Percentiles rank a stretch among this genome's conserved stretches.
phyloP scores from a whole-genome alignment of 1,284 basidiomycete species.

The Neonothopanus nambi region DNA sequence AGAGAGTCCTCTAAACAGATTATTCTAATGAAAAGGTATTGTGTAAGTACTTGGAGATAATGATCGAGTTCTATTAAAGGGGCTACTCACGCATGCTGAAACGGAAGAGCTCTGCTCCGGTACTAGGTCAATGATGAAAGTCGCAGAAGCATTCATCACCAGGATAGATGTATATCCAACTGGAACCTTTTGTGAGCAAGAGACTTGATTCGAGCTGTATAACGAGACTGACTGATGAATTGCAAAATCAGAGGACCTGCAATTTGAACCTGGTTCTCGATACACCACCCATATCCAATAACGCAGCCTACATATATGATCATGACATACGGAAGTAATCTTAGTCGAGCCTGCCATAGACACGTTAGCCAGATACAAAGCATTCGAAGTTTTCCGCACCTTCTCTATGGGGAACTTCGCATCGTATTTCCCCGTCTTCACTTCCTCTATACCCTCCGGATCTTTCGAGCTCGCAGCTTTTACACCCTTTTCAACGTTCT shows the following conservation, averaged over 20 bases:
- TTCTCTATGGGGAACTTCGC: conserved; percentile 55
- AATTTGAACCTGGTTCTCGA: conserved; percentile 51
- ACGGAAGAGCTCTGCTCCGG: conserved; percentile 61
- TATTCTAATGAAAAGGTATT: conserved; percentile 36
- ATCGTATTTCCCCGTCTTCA: conserved; percentile 25
- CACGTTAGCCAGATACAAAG: conserved; percentile 36
- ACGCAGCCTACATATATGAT: conserved; percentile 41
- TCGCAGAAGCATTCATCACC: conserved; percentile 51
- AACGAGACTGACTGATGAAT: conserved; percentile 54
- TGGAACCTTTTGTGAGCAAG: conserved; percentile 26
- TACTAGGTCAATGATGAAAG: conserved; percentile 62
- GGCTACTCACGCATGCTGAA: conserved; percentile 48
- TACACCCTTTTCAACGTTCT: conserved; percentile 38
- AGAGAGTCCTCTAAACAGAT: conserved; percentile 54
- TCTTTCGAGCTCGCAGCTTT: background rate
- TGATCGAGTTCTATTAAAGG: too few relatives aligned
- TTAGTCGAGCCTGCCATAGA: conserved; percentile 54
- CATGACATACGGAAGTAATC: conserved; percentile 43
- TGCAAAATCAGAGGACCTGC: conserved; percentile 61
- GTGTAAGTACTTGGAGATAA: background rate
- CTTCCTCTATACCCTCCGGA: background rate
- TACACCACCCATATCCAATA: conserved; percentile 66
- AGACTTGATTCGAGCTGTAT: conserved; percentile 44
- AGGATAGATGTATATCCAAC: conserved; percentile 47
- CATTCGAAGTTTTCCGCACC: conserved; percentile 20